phyloP scores from a whole-genome alignment of 2,329 filamentous ascomycete genomes.

The Trichoderma sp. region DNA sequence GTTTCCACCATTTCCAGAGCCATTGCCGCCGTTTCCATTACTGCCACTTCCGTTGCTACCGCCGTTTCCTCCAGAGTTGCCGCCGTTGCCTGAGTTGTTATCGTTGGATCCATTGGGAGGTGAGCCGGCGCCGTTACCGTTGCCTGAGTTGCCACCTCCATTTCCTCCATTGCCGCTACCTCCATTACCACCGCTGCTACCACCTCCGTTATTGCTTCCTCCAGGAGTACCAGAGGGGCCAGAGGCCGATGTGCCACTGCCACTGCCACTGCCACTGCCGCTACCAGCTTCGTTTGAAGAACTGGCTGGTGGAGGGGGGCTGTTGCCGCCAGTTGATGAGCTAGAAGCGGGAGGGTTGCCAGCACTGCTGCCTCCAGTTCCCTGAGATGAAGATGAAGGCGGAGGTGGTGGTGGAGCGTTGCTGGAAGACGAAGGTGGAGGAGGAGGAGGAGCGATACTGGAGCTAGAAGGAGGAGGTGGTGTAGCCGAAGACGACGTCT shows the following conservation, averaged over 20 bases:
- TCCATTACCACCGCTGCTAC: background rate
- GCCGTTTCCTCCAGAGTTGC: background rate
- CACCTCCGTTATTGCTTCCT: background rate
- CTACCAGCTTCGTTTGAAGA: background rate
- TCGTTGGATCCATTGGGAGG: background rate
- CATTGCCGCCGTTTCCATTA: background rate
- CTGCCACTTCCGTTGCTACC: background rate
- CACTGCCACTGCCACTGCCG: background rate
- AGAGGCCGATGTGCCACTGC: background rate
- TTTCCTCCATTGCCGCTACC: background rate
- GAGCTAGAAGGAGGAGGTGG: background rate
- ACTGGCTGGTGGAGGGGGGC: conserved; percentile 5
- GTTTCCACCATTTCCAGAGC: background rate
- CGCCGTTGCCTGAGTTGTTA: background rate
- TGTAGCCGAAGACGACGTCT: background rate
- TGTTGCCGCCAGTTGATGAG: background rate
- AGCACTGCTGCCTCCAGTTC: background rate
- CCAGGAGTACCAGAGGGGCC: background rate
- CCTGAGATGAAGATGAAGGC: background rate
- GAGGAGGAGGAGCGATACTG: background rate
- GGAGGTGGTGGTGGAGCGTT: background rate
- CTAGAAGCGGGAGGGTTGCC: background rate
- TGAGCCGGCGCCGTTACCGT: background rate
- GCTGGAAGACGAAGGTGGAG: background rate
- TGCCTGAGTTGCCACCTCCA: background rate